Evolutionary conservation across 164 flowering plant species (phyloP).

Genomic region (Annona squamosa): DNA sequence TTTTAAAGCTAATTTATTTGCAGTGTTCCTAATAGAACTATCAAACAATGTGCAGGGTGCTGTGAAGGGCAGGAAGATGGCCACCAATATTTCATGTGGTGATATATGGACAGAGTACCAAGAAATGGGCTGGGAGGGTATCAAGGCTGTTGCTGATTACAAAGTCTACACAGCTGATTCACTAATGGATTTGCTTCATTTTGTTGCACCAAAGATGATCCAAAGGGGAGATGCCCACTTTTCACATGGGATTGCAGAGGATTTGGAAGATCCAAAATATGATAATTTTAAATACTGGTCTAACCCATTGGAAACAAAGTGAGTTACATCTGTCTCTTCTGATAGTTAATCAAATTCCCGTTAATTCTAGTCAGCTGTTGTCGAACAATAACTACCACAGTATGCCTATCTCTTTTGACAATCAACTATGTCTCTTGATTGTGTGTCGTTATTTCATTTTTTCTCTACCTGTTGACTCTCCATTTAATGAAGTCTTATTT

Average conservation of each 20-base stretch:
- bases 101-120: slow-evolving; percentile 90
- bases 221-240: slow-evolving; percentile 71
- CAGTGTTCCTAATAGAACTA: not conserved
- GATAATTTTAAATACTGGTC: slow-evolving; percentile 82
- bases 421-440: no score
- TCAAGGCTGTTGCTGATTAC: slow-evolving; percentile 67
- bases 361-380: not conserved
- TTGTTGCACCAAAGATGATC: slow-evolving; percentile 91
- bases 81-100: slow-evolving; percentile 39
- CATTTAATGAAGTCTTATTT: no score
- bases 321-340: slow-evolving; percentile 15
- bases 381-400: not conserved
- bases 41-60: slow-evolving; percentile 42
- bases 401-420: no score
- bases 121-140: slow-evolving; percentile 66
- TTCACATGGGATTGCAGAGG: slow-evolving; percentile 79
- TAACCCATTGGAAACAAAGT: slow-evolving; percentile 87
- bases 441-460: no score
- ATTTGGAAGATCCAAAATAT: slow-evolving; percentile 77
- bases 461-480: no score
- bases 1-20: not conserved
- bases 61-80: slow-evolving; percentile 45
- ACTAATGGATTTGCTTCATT: slow-evolving; percentile 53
- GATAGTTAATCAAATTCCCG: not conserved
- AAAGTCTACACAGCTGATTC: slow-evolving; percentile 70